Evolutionary conservation across 108 stramenopile species (phyloP), one percentile per base, ranked within the genome.

Genomic region (Halocafeteria seosinensis): DNA sequence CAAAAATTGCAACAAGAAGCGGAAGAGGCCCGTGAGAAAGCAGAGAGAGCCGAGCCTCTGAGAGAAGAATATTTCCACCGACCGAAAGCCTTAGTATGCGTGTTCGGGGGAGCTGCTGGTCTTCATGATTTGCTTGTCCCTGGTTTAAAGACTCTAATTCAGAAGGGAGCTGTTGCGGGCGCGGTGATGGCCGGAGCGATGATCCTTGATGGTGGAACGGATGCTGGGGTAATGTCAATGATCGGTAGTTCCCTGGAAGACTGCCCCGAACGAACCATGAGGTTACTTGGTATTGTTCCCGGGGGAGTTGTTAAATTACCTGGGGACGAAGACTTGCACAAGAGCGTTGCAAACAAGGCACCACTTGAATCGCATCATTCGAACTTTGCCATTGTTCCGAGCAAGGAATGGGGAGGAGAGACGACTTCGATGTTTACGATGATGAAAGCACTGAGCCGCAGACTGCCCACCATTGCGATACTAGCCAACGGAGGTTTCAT

Each of bases 81-180:
- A 13, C 57, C 57, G 4, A 33, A 35, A 1, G 57, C 57, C 2
- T 35, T 59, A 35, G 2, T 59, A 21, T 59, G 57, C 57, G 57
- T 59, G 17, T 59, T 59, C n/a, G 57, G 57, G n/a, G 57, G 57
- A 12, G 57, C 57, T 33, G 17, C 21, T 2, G 57, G 57, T 11
- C 57, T 59, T 33, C 57, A 59, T 35, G 57, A 59, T 28, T 35
- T 59, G n/a, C 57, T 59, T 12, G 57, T 59, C 11, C 57, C 57
- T 2, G 17, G 25, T 11, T n/a, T 59, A 17, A 33, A 35, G 21
- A 2, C 11, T 5, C 5, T 59, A 11, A 25, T 59, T 2, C 5
- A 28, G 57, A 6, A 28, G 2, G 57, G 57, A 2, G 57, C 28
- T 12, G n/a, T 25, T 1, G n/a, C n/a, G 6, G 28, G 34, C 5